A percentile compares a stretch with the other conserved stretches of the same genome.
Conservation (phyloP, 2,329 filamentous ascomycete genomes). For the Alternaria sp. region DNA sequence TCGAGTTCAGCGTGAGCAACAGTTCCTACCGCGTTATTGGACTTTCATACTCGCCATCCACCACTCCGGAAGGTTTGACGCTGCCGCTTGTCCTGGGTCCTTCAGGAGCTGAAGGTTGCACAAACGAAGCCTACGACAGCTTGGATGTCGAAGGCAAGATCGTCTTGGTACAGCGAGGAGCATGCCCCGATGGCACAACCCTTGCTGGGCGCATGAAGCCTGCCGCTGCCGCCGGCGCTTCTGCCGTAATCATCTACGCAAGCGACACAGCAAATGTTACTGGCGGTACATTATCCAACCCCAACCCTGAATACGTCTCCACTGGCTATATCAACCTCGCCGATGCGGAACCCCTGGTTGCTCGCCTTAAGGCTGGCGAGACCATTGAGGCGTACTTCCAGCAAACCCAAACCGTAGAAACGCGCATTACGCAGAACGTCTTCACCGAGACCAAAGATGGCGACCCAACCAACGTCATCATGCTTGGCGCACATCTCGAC, state of each 20-base stretch:
- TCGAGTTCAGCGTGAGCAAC: constrained; percentile 52
- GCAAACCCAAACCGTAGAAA: constrained; percentile 58
- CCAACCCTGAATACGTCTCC: constrained; percentile 50
- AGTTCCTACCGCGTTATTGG: constrained; percentile 52
- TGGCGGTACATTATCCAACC: constrained; percentile 52
- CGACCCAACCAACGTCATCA: constrained; percentile 49
- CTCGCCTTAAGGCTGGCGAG: constrained; percentile 54
- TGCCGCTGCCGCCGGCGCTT: constrained; percentile 53
- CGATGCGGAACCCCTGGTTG: constrained; percentile 55
- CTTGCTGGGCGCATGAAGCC: constrained; percentile 53
- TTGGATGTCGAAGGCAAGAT: constrained; percentile 54
- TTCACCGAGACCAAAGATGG: constrained; percentile 52
- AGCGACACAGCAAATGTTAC: constrained; percentile 50
- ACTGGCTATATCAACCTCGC: constrained; percentile 55
- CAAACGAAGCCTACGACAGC: constrained; percentile 47
- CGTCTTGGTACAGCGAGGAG: constrained; percentile 54
- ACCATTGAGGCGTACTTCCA: constrained; percentile 53
- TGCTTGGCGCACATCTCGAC: constrained; percentile 52
- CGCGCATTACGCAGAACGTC: constrained; percentile 59
- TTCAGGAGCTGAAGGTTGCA: constrained; percentile 53
- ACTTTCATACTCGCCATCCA: constrained; percentile 60
- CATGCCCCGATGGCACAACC: constrained; percentile 55
- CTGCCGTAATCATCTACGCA: constrained; percentile 56
- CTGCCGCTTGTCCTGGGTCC: constrained; percentile 53
- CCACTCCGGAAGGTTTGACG: constrained; percentile 56